Conservation (phyloP, 2,329 filamentous ascomycete genomes). For the Xylariaceae sp. region DNA sequence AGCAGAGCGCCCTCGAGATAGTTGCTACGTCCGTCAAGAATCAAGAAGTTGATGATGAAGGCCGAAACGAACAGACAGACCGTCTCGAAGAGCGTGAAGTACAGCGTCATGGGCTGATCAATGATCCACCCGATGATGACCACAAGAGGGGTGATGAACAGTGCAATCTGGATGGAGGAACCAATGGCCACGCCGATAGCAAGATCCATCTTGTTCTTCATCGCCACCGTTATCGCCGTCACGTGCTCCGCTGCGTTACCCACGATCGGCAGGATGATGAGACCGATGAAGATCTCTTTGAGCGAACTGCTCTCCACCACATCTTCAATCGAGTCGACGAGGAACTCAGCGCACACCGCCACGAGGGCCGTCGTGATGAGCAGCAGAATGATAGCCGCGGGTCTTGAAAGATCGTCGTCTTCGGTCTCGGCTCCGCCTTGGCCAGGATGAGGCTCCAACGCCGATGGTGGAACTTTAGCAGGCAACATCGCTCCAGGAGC, state of each 20-base stretch:
- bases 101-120: conserved; percentile 68
- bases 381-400: conserved; percentile 58
- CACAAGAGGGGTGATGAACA: conserved; percentile 68
- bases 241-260: conserved; percentile 73
- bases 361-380: conserved; percentile 64
- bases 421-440: conserved; percentile 37
- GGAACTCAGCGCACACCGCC: conserved; percentile 67
- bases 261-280: conserved; percentile 71
- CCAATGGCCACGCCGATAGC: conserved; percentile 71
- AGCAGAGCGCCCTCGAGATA: conserved; percentile 77
- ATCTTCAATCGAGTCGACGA: conserved; percentile 65
- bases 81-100: conserved; percentile 87
- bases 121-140: conserved; percentile 72
- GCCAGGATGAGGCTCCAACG: conserved; percentile 31
- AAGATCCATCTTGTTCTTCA: conserved; percentile 75
- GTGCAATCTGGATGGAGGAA: conserved; percentile 68
- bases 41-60: conserved; percentile 84
- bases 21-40: conserved; percentile 81
- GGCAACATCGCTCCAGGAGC: conserved; percentile 51
- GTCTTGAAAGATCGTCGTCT: conserved; percentile 49
- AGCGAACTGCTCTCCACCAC: conserved; percentile 56
- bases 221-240: conserved; percentile 67
- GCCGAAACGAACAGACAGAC: conserved; percentile 81
- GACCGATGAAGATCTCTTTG: conserved; percentile 66
- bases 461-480: conserved; percentile 41